Base-by-base conservation (phyloP, 2,329 filamentous ascomycete species). In the Scorias spongiosa region DNA sequence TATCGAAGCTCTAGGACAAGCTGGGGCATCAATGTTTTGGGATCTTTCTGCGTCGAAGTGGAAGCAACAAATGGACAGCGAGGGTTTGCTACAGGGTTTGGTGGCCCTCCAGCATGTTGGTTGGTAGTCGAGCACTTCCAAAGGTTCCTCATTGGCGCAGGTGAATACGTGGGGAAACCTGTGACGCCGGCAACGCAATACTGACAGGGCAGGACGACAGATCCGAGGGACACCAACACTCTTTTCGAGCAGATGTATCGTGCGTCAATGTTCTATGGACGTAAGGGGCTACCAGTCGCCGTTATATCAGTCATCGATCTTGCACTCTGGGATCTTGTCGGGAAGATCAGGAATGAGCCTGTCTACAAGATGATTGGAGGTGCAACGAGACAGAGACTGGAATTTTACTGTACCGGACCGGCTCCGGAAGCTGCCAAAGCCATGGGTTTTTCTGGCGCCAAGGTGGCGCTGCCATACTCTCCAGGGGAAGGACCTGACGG, bases 181-280 rank as follows among this genome's bases (percentile, higher is more conserved):
- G 26, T 30, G 36, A 20, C 30, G 11, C 12, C 10, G 37, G 9
- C 1, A 14, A 17, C 34, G 15, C 34, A 37, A n/a, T 37, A 17
- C n/a, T n/a, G 15, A 37, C n/a, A 37, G 15, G 15, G 15, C 15
- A n/a, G 34, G 20, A 7, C 20, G n/a, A 38, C 49, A 76, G 88
- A 95, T 62, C 87, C 87, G 10, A 75, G 88, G 54, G 86, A 95
- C 59, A 93, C 85, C 43, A 94, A 93, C 65, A 75, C 88, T 49
- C 70, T 95, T 28, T 95, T 93, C 60, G 88, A 95, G 69, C 86
- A 93, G 63, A 94, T 95, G 88, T 95, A 94, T 70, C 80, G 87
- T 47, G 84, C 75, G 2, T 93, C 86, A 53, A 93, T 94, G 84
- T 95, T 94, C 70, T 95, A 95, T 59, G 88, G 88, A 48, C 81